Conservation (phyloP, 2,329 filamentous ascomycete species). For the Colletotrichum salicis region DNA sequence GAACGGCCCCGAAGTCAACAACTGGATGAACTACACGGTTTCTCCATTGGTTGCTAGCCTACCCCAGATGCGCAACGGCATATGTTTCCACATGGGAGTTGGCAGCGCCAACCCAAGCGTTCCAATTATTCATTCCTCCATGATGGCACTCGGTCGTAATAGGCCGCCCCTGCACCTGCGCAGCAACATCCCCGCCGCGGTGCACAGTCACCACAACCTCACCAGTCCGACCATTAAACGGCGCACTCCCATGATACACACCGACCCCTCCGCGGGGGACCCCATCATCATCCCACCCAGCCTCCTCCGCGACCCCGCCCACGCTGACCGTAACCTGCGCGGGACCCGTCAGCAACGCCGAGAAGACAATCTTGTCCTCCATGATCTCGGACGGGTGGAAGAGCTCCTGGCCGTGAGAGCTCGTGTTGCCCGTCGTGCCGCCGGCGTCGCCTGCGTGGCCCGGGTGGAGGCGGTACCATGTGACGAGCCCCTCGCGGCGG, state of each 20-base stretch:
- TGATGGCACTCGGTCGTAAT: constrained; percentile 26
- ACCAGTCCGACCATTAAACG: constrained; percentile 39
- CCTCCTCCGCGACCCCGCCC: constrained; percentile 37
- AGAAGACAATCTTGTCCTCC: constrained; percentile 38
- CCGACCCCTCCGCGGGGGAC: constrained; percentile 42
- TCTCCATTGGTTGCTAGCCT: no score
- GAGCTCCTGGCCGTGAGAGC: constrained; percentile 40
- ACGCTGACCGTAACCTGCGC: constrained; percentile 43
- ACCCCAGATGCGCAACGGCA: constrained; percentile 21
- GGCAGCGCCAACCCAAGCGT: constrained; percentile 31
- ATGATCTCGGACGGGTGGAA: constrained; percentile 38
- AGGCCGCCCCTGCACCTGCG: constrained; percentile 25
- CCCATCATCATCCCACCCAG: constrained; percentile 37
- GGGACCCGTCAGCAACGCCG: constrained; percentile 41
- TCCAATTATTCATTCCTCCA: constrained; percentile 36
- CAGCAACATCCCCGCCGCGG: constrained; percentile 5
- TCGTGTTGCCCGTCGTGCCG: constrained; percentile 44
- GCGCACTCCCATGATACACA: constrained; percentile 45
- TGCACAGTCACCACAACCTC: constrained; percentile 39
- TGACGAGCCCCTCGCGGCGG: constrained; percentile 39
- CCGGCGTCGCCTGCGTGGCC: constrained; percentile 38
- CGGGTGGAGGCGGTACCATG: constrained; percentile 42
- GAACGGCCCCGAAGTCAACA: no score
- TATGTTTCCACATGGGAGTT: not conserved
- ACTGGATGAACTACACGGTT: no score